phyloP scores from a whole-genome alignment of 2,329 filamentous ascomycete species.

The Colletotrichum navitas region DNA sequence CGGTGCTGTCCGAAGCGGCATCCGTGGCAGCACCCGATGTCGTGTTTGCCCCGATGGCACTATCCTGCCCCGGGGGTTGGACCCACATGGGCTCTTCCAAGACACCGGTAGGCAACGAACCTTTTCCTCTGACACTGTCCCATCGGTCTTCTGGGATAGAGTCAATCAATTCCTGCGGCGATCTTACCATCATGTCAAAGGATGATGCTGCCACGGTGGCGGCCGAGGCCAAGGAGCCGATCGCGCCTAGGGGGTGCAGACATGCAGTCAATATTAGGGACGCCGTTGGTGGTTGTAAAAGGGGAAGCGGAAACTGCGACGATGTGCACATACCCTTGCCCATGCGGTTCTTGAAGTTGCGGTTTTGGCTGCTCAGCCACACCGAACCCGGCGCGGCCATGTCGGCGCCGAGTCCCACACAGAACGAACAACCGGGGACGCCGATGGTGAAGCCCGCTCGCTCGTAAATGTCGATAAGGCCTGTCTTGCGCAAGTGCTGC shows the following conservation, averaged over 20 bases:
- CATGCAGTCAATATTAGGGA: no score
- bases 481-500: constrained; percentile 50
- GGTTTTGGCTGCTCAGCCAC: constrained; percentile 60
- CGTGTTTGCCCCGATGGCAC: neutral
- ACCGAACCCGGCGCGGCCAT: constrained; percentile 55
- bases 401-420: constrained; percentile 58
- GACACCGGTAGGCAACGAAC: constrained; percentile 32
- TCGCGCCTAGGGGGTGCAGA: constrained; percentile 16
- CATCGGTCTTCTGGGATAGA: constrained; percentile 43
- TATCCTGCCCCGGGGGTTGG: constrained; percentile 19
- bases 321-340: constrained; percentile 50
- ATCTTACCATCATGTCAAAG: constrained; percentile 58
- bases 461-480: constrained; percentile 54
- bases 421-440: constrained; percentile 59
- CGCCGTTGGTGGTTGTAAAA: neutral
- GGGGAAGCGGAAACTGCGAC: no score
- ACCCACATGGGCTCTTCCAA: constrained; percentile 25
- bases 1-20: no score
- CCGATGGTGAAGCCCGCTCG: constrained; percentile 57
- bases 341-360: constrained; percentile 62
- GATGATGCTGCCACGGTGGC: constrained; percentile 61
- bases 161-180: constrained; percentile 52
- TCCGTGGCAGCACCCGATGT: neutral
- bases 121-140: constrained; percentile 43
- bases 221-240: constrained; percentile 60